Evolutionary conservation across 768 basidiomycete genomes (phyloP).

Genomic region (Suillus variegatus): DNA sequence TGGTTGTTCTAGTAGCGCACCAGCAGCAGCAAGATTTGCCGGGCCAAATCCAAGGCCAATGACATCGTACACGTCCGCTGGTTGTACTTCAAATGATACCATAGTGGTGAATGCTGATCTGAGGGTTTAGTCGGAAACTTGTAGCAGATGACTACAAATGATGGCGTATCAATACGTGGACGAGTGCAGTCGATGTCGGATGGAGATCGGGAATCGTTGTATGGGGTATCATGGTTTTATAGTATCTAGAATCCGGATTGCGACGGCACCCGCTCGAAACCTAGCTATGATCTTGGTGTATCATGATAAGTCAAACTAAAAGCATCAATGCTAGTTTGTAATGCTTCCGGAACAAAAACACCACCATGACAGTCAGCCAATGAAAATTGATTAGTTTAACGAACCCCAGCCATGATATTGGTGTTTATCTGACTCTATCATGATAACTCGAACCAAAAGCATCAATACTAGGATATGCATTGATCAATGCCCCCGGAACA

Average conservation of each 20-base stretch:
- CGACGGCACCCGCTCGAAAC: not conserved
- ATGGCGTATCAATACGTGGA: not conserved
- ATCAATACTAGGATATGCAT: no score
- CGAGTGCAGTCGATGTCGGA: not conserved
- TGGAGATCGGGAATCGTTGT: not conserved
- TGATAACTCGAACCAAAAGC: no score
- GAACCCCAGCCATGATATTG: no score
- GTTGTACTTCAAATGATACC: not conserved
- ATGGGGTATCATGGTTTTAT: not conserved
- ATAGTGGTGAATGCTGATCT: not conserved
- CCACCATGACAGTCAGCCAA: no score
- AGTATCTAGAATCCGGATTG: not conserved
- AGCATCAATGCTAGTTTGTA: not conserved
- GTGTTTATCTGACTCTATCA: no score
- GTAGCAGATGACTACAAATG: not conserved
- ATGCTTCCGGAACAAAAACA: no score
- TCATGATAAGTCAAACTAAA: not conserved
- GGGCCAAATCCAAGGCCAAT: conserved; percentile 56
- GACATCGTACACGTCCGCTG: conserved; percentile 38
- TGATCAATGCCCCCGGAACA: no score
- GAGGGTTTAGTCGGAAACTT: not conserved
- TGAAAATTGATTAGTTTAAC: no score
- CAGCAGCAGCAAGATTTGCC: conserved; percentile 52
- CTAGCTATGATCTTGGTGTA: no score
- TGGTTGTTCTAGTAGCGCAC: conserved; percentile 48